Base-by-base conservation (phyloP, 176 grass and related monocot genomes). In the Carex littledalei region DNA sequence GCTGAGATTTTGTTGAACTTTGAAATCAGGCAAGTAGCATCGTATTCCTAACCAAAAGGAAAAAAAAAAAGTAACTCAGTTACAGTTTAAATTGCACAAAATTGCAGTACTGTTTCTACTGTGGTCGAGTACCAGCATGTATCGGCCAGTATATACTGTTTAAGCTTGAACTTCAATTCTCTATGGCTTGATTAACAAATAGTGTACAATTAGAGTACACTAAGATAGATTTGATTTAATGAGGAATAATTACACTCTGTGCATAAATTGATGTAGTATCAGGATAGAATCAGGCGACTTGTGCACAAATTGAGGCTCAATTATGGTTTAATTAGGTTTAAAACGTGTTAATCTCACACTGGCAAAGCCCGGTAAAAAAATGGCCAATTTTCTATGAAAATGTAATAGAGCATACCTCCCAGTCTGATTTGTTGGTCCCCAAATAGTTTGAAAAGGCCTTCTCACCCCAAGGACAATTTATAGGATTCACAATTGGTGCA, bases 401-500 rank as follows among this genome's bases (percentile, higher is more conserved):
- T 45, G 47, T 61, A 55, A 89, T 8, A 84, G 39, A 24, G 68
- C 2, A 84, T 91, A 88, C 93, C 91, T 96, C 90, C 97, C 93
- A 96, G 45, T 92, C 90, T 61, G 90, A 92, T 47, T 99, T 92
- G 88, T 78, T 69, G 67, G 80, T 50, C 29, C 97, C 93, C 84
- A 99, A 85, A 88, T 96, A 99, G 89, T 99, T 94, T 84, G 93
- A 95, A 83, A 99, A 99, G 52, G 97, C 97, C 88, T 99, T 99
- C 86, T 96, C 91, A 80, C 93, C 97, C 93, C 91, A 99, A 0
- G 91, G 88, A 61, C 97, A 99, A 62, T 92, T 99, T 81, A 92
- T 91, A 13, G 93, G 97, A 84, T 99, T 99, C 41, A 29, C 81
- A 61, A 99, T 72, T 53, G 96, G 96, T 74, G 96, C 75, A 89